Evolutionary conservation across 2,329 filamentous ascomycete genomes (phyloP), one percentile per base, ranked within the genome.

Genomic region (Talaromyces funiculosus): DNA sequence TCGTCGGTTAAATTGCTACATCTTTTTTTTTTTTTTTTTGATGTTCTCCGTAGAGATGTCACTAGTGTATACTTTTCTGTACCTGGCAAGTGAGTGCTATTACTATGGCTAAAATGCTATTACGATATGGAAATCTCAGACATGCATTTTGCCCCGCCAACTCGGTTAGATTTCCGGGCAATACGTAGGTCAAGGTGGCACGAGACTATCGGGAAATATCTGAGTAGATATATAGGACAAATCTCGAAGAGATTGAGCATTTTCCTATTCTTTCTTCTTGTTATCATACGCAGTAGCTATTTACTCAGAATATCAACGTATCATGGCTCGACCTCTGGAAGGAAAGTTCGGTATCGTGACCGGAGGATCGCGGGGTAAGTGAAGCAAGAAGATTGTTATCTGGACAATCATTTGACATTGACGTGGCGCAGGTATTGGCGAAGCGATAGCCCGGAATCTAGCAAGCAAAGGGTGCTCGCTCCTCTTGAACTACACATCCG

Each of bases 311-410:
- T 54, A 47, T 14, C 8, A 38, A 16, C 20, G 40, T 37, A 16
- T 22, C 43, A 58, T 57, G 55, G 43, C 47, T 62, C 70, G 75
- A 40, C 68, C 75, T 53, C 78, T 88, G n/a, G 85, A 90, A 70
- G 89, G 89, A 66, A 92, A 92, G 73, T 80, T 92, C 56, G 90
- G 84, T 57, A 86, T 95, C 65, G 81, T 94, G 51, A 94, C 90
- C 1, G 90, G 90, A 60, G 88, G 86, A 62, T 91, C 90, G 61
- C 80, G 90, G 80, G 89, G 90, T 90, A 80, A 63, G 67, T 29
- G 40, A 9, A 33, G 26, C n/a, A 9, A 20, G 18, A n/a, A 35
- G 55, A 35, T 45, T 9, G 40, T 40, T 45, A 58, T 55, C 14
- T 12, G 18, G 26, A 12, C 9, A 43, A 10, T 61, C 59, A 56